Percentiles rank a stretch among this genome's conserved stretches.
Evolutionary conservation across 768 basidiomycete genomes (phyloP).

Genomic region (Boletus insuetus): DNA sequence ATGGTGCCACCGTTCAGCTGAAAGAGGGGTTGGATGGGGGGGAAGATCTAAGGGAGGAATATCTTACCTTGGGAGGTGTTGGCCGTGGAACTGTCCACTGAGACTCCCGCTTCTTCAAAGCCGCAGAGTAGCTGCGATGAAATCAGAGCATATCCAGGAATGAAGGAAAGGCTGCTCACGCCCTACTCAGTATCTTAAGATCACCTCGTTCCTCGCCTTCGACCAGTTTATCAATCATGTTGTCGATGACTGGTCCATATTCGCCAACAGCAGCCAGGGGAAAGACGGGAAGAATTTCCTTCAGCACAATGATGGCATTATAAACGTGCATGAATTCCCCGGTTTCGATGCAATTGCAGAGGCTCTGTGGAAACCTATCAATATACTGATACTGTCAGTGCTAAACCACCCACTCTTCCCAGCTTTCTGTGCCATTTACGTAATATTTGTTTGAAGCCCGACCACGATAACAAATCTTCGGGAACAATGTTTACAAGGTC

Average conservation of each 20-base stretch:
- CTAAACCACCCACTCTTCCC: constrained; percentile 48
- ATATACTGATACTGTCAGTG: not conserved
- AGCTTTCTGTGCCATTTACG: constrained; percentile 86
- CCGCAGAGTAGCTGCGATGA: constrained; percentile 59
- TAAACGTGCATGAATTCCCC: constrained; percentile 97
- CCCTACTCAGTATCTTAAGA: constrained; percentile 73
- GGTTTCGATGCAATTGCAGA: constrained; percentile 78
- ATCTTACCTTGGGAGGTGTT: constrained; percentile 33
- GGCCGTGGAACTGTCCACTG: constrained; percentile 44
- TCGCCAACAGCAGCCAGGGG: constrained; percentile 63
- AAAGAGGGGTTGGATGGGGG: not conserved
- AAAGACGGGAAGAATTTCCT: constrained; percentile 88
- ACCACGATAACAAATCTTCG: constrained; percentile 65
- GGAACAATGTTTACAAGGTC: constrained; percentile 35
- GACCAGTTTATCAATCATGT: constrained; percentile 62
- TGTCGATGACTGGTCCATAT: constrained; percentile 53
- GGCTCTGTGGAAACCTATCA: constrained; percentile 46
- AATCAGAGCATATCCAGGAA: constrained; percentile 4
- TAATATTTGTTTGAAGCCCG: constrained; percentile 63
- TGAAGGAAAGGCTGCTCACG: constrained; percentile 44
- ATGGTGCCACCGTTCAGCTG: constrained; percentile 27
- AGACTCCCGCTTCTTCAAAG: constrained; percentile 69
- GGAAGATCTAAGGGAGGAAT: not conserved
- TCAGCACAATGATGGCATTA: constrained; percentile 91
- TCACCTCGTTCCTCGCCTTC: constrained; percentile 81